phyloP scores from a whole-genome alignment of 148 eudicot species.

The Cornus florida region DNA sequence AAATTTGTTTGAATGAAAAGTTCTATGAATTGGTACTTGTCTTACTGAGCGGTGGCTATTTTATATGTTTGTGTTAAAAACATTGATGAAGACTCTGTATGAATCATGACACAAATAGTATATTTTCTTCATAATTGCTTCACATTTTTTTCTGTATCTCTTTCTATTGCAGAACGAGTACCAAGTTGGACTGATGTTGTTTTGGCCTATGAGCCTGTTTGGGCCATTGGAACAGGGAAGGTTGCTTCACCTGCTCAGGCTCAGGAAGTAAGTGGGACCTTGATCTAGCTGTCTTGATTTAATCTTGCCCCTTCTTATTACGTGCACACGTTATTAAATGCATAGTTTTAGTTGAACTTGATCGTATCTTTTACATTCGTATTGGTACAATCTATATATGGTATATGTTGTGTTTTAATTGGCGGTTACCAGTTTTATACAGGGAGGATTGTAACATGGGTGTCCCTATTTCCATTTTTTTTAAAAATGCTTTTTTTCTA shows the following conservation, averaged over 20 bases:
- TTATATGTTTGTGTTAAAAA: not conserved
- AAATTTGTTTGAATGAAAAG: not conserved
- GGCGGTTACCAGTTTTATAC: too few relatives aligned
- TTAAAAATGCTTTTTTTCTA: too few relatives aligned
- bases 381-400: too few relatives aligned
- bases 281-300: not conserved
- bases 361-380: too few relatives aligned
- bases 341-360: too few relatives aligned
- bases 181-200: slow-evolving; percentile 70
- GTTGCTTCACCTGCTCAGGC: slow-evolving; percentile 85
- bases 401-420: too few relatives aligned
- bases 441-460: too few relatives aligned
- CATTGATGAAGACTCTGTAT: not conserved
- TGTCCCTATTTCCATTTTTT: too few relatives aligned
- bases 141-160: not conserved
- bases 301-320: not conserved
- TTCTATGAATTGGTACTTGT: not conserved
- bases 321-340: too few relatives aligned
- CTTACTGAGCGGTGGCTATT: not conserved
- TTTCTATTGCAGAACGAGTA: slow-evolving; percentile 44
- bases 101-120: too few relatives aligned
- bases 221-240: slow-evolving; percentile 96
- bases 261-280: slow-evolving; percentile 64
- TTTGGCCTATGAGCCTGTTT: slow-evolving; percentile 82
- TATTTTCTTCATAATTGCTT: too few relatives aligned